Conservation (phyloP, 2,329 filamentous ascomycete genomes). For the Aspergillus novoparasiticus region DNA sequence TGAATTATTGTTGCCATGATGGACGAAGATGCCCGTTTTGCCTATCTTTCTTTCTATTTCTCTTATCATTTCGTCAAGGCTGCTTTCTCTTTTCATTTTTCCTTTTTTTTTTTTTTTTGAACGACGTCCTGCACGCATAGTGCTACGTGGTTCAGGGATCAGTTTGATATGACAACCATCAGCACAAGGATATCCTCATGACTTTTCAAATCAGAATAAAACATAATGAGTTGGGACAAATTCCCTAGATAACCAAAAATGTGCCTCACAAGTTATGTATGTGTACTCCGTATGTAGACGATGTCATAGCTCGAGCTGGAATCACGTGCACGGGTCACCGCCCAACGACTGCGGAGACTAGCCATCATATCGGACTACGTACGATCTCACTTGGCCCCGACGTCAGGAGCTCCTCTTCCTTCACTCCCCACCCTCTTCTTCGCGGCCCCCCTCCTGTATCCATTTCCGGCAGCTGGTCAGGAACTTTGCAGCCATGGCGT, state of each 20-base stretch:
- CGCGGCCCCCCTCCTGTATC: neutral
- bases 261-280: neutral
- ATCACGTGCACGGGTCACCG: slow-evolving; percentile 11
- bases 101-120: neutral
- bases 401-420: slow-evolving; percentile 6
- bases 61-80: neutral
- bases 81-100: neutral
- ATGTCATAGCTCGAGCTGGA: neutral
- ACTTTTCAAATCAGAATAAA: neutral
- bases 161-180: neutral
- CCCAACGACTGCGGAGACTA: neutral
- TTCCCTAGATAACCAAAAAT: neutral
- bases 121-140: neutral
- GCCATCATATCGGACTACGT: slow-evolving; percentile 4
- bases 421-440: slow-evolving; percentile 15
- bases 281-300: neutral
- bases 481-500: slow-evolving; percentile 37
- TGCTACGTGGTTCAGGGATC: neutral
- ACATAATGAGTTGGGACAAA: neutral
- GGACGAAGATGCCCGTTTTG: slow-evolving; percentile 5
- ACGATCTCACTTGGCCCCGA: neutral
- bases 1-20: slow-evolving; percentile 7
- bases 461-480: slow-evolving; percentile 11
- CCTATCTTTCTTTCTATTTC: neutral
- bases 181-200: neutral